Conservation (phyloP, 176 grass and related monocot genomes). For the Miscanthus lutarioriparius region DNA sequence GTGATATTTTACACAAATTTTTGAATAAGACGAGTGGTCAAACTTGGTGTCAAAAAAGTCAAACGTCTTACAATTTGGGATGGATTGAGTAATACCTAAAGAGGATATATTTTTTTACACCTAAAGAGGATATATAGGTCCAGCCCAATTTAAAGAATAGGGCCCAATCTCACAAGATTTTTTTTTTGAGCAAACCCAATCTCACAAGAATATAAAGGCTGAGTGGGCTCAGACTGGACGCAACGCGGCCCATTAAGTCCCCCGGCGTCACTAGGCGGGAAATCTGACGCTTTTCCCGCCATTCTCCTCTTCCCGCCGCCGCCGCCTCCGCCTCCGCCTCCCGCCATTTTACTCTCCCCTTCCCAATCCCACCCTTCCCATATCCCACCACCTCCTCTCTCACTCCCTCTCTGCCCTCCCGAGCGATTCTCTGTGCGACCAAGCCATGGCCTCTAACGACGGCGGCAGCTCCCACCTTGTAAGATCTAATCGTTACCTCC, state of each 20-base stretch:
- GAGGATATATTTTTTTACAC: no score
- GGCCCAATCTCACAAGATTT: no score
- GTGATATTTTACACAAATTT: no score
- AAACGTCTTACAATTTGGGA: no score
- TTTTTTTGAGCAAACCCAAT: no score
- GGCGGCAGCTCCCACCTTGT: slow-evolving; percentile 55
- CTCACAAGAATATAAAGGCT: neutral
- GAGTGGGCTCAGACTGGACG: neutral
- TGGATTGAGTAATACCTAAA: no score
- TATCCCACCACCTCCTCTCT: neutral
- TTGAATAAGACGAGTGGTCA: no score
- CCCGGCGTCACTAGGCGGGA: slow-evolving; percentile 38
- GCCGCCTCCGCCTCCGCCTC: slow-evolving; percentile 32
- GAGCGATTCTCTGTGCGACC: neutral
- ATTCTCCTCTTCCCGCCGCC: slow-evolving; percentile 28
- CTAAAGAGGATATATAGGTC: neutral
- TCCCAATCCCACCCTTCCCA: neutral
- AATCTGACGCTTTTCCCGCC: slow-evolving; percentile 34
- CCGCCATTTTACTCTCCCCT: slow-evolving; percentile 27
- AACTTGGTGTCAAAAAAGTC: no score
- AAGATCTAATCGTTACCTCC: slow-evolving; percentile 31
- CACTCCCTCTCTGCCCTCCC: neutral
- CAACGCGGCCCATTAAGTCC: neutral
- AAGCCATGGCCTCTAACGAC: slow-evolving; percentile 56
- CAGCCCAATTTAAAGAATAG: neutral